Conservation (phyloP, 1,284 basidiomycete species). For the Stygiomarasmius scandens region DNA sequence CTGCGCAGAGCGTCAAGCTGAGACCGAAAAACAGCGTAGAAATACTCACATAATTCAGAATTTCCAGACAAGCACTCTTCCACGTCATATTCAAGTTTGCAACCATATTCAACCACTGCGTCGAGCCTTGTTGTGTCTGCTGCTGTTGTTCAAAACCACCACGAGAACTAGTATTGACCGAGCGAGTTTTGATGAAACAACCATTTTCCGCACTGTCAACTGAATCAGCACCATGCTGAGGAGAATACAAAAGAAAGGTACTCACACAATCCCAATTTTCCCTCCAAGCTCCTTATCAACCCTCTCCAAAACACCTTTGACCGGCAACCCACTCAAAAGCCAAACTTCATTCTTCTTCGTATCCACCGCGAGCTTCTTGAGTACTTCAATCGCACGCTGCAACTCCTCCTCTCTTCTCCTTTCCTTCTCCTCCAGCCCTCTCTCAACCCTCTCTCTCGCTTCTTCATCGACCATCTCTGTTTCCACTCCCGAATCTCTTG, state of each 20-base stretch:
- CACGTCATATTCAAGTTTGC: conserved; percentile 78
- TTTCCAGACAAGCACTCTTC: conserved; percentile 80
- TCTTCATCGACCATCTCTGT: too few relatives aligned
- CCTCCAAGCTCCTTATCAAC: conserved; percentile 60
- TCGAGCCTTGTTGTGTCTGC: neutral
- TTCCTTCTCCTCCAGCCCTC: conserved; percentile 28
- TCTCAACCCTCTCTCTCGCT: conserved; percentile 58
- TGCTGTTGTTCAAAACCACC: conserved; percentile 17
- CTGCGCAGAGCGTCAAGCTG: conserved; percentile 37
- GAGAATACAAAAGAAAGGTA: conserved; percentile 19
- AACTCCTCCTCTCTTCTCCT: conserved; percentile 47
- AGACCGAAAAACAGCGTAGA: neutral
- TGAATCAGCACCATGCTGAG: conserved; percentile 2
- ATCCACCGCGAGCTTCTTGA: conserved; percentile 68
- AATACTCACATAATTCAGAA: conserved; percentile 72
- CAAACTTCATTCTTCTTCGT: conserved; percentile 81
- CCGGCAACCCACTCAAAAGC: conserved; percentile 77
- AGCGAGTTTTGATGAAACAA: conserved; percentile 74
- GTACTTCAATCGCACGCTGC: conserved; percentile 52
- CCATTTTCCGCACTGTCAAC: conserved; percentile 77
- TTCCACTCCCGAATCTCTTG: too few relatives aligned
- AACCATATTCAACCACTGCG: conserved; percentile 77
- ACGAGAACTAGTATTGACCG: conserved; percentile 33
- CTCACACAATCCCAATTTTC: conserved; percentile 75
- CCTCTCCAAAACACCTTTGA: conserved; percentile 63